phyloP scores from a whole-genome alignment of 495 filamentous ascomycete genomes.

The Penicillium paxilli region DNA sequence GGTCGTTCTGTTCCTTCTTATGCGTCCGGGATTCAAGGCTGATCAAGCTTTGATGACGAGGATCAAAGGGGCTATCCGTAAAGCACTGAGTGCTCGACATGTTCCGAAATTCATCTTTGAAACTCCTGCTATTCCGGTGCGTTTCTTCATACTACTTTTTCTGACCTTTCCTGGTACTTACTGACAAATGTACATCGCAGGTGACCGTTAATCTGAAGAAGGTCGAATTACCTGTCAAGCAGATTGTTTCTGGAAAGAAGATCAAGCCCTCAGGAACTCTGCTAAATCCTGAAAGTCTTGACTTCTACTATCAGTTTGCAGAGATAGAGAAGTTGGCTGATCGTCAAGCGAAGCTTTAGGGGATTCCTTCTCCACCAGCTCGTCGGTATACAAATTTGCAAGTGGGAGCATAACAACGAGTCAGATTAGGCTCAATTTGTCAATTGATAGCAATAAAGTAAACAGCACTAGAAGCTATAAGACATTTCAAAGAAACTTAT shows the following conservation, averaged over 20 bases:
- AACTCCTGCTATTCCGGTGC: constrained; percentile 72
- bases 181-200: constrained; percentile 32
- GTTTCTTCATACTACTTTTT: constrained; percentile 27
- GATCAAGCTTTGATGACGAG: constrained; percentile 51
- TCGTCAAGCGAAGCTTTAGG: constrained; percentile 5
- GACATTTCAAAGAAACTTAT: too few species aligned
- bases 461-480: neutral
- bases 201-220: constrained; percentile 79
- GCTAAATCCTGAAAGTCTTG: constrained; percentile 68
- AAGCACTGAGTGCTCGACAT: constrained; percentile 65
- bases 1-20: constrained; percentile 73
- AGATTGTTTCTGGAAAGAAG: constrained; percentile 70
- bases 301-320: constrained; percentile 80
- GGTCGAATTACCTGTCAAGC: constrained; percentile 79
- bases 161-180: neutral
- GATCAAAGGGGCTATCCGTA: constrained; percentile 60
- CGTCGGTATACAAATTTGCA: neutral
- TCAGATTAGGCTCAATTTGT: neutral
- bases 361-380: neutral
- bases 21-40: constrained; percentile 59
- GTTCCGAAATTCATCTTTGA: constrained; percentile 76
- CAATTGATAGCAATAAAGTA: too few species aligned
- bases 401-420: neutral
- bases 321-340: constrained; percentile 63
- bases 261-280: constrained; percentile 75